Base-by-base conservation (phyloP, 148 eudicot genomes). In the Vaccinium myrtillus region DNA sequence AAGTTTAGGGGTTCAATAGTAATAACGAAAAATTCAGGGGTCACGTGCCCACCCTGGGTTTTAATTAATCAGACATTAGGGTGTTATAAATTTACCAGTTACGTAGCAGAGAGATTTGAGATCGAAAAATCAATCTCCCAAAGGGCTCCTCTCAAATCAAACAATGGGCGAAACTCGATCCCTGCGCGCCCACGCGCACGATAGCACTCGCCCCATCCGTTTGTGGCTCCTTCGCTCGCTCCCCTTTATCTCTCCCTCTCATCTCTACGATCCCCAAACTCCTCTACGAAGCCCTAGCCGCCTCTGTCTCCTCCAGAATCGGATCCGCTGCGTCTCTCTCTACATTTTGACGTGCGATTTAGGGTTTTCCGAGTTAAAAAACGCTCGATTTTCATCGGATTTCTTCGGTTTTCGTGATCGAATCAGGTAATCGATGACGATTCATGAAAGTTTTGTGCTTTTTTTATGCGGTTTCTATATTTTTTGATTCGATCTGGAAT, bases 131-230 rank as follows among this genome's bases (percentile, higher is more conserved):
- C 46, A 69, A 69, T 69, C 74, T 69, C 39, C 25, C 27, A 13
- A 54, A 4, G 46, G 46, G 46, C 46, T 2, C 12, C 46, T 13
- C 12, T 54, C 58, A 14, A 12, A 54, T 14, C 53, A 50, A 50
- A 4, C 70, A 10, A 69, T 69, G 74, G 70, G 74, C 74, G 74
- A 27, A 27, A 69, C 5, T 27, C 73, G 36, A 67, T 25, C 13
- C 74, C 74, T 30, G 27, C 74, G 74, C 43, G 27, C 74, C 74
- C 74, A 27, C 16, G 74, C 74, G 74, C 74, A 69, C 74, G 74
- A 69, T 69, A 27, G 43, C 74, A 12, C 39, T 12, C 6, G 27
- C 18, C 74, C 30, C 39, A 12, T 13, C 27, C 27, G 74, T 69
- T 69, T 69, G 39, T 69, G 74, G 74, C 74, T 69, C 25, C 69